A percentile compares a stretch with the other conserved stretches of the same genome.
Evolutionary conservation across 2,329 filamentous ascomycete genomes (phyloP).

Genomic region (Berkeleyomyces rouxiae): DNA sequence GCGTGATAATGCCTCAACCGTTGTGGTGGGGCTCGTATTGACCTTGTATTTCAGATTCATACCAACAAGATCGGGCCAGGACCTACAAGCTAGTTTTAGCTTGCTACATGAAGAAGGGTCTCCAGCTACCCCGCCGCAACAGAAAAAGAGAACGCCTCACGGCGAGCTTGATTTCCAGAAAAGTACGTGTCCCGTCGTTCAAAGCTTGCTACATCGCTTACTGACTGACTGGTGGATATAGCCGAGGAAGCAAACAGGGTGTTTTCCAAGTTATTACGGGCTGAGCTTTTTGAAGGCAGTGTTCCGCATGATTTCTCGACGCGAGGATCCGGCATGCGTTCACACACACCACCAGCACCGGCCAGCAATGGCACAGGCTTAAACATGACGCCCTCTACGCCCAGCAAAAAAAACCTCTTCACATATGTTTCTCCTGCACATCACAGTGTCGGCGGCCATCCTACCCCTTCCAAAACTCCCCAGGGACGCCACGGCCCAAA

Average conservation of each 20-base stretch:
- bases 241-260: constrained; percentile 91
- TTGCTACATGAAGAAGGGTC: constrained; percentile 84
- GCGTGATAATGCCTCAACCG: neutral
- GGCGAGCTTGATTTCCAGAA: constrained; percentile 89
- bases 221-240: constrained; percentile 17
- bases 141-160: constrained; percentile 70
- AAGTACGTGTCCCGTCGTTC: constrained; percentile 37
- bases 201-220: neutral
- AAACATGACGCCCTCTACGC: constrained; percentile 77
- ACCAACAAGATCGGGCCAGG: constrained; percentile 80
- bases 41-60: constrained; percentile 56
- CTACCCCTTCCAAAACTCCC: constrained; percentile 76
- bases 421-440: constrained; percentile 71
- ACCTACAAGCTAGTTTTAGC: constrained; percentile 83
- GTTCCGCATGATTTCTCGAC: constrained; percentile 48
- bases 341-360: constrained; percentile 62
- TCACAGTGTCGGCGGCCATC: constrained; percentile 57
- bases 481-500: constrained; percentile 78
- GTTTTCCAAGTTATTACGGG: constrained; percentile 72
- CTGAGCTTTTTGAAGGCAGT: constrained; percentile 81
- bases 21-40: constrained; percentile 13
- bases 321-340: constrained; percentile 19
- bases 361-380: constrained; percentile 48
- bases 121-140: constrained; percentile 73
- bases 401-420: constrained; percentile 83